phyloP scores from a whole-genome alignment of 2,329 filamentous ascomycete species.

The Trichoderma simmonsii region DNA sequence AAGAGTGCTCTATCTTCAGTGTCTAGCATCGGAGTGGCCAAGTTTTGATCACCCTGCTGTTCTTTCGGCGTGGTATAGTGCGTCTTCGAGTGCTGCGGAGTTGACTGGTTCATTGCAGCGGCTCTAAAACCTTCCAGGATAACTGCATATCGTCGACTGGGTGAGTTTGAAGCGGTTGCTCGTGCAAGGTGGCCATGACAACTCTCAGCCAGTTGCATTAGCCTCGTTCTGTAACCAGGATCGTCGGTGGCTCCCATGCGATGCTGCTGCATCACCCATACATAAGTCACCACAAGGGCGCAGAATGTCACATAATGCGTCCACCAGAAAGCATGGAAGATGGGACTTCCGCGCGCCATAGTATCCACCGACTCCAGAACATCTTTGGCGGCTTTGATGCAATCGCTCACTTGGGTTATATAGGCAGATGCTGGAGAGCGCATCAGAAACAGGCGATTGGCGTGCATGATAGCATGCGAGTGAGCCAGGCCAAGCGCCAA shows the following conservation, averaged over 20 bases:
- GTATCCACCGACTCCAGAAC: slow-evolving; percentile 44
- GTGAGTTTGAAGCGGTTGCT: slow-evolving; percentile 39
- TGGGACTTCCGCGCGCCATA: slow-evolving; percentile 36
- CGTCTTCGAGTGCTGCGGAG: background rate
- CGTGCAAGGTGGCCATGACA: slow-evolving; percentile 45
- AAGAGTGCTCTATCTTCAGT: background rate
- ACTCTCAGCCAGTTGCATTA: slow-evolving; percentile 42
- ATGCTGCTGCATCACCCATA: slow-evolving; percentile 49
- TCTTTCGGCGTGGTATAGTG: background rate
- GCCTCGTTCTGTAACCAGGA: slow-evolving; percentile 14
- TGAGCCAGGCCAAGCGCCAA: slow-evolving; percentile 53
- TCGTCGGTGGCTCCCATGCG: slow-evolving; percentile 15
- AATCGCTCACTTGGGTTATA: slow-evolving; percentile 36
- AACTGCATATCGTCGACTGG: slow-evolving; percentile 47
- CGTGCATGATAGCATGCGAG: slow-evolving; percentile 54
- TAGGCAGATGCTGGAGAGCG: slow-evolving; percentile 26
- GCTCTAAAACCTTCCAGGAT: slow-evolving; percentile 50
- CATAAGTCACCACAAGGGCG: slow-evolving; percentile 51
- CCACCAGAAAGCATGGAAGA: slow-evolving; percentile 52
- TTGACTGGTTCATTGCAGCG: slow-evolving; percentile 9
- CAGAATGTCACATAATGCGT: slow-evolving; percentile 54
- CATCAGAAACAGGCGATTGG: slow-evolving; percentile 53
- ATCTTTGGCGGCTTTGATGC: slow-evolving; percentile 45
- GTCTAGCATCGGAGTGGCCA: background rate
- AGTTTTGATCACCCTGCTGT: background rate